Evolutionary conservation across 371 early-diverging fungal species (phyloP), one percentile per base, ranked within the genome.

Genomic region (Mortierella polycephala): DNA sequence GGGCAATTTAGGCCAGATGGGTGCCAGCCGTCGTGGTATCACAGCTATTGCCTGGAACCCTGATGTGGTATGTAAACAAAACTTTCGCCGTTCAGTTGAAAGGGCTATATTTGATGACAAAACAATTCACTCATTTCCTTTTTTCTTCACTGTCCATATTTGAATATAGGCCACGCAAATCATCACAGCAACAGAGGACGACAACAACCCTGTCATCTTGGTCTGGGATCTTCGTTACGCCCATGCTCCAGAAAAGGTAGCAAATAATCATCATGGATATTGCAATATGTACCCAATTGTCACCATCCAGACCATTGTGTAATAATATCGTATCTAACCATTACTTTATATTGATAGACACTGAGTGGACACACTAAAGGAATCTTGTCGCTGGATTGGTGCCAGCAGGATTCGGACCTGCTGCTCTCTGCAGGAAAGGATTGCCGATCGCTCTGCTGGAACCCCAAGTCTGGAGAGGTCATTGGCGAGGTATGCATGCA

Each of bases 191-290:
- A 91, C 94, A 11, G 94, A 96, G 62, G 97, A 98, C 83, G 98
- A 96, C 70, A 88, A 83, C 62, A 92, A 87, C 68, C 96, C 98
- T 11, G 89, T 90, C 3, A 89, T 98, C 23, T 85, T 92, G 55
- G 83, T 95, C 57, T 98, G 98, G 98, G 97, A 98, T 82, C 87
- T 98, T 71, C 89, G 96, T 66, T 96, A 96, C 74, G 95, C 96
- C 9, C 89, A 93, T 66, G 94, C 96, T 13, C 97, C 98, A 16
- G 94, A 96, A 74, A 90, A 88, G 82, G 90, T 92, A 64, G 52
- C 10, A 30, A 9, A 46, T 46, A 45, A 59, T 11, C n/a, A 16
- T 16, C 18, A 44, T 10, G 4, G 16, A 4, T 21, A 21, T 49
- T 14, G 9, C 23, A 14, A n/a, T 58, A 45, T 44, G 13, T 8